phyloP scores from a whole-genome alignment of 345 rosid species.

The Pistacia vera region DNA sequence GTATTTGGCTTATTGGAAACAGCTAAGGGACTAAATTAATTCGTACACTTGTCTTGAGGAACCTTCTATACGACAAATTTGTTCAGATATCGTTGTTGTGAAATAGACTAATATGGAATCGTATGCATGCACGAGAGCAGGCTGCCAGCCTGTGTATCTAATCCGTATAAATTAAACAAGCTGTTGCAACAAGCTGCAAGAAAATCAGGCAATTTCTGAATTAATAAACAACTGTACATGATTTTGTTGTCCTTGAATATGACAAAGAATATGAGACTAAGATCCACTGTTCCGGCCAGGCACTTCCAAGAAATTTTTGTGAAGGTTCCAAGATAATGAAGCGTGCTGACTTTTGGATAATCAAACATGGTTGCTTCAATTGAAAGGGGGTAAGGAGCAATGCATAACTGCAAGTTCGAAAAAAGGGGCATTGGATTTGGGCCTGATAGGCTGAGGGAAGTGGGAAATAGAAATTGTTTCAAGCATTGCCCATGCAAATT shows the following conservation, averaged over 20 bases:
- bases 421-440: no score
- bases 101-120: constrained; percentile 8
- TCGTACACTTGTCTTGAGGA: constrained; percentile 12
- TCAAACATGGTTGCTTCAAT: not conserved
- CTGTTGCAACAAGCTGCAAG: not conserved
- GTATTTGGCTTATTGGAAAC: constrained; percentile 39
- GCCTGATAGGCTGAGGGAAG: no score
- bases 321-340: constrained; percentile 12
- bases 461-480: no score
- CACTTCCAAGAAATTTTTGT: constrained; percentile 12
- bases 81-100: constrained; percentile 21
- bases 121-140: constrained; percentile 34
- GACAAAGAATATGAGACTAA: constrained; percentile 14
- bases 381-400: no score
- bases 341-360: not conserved
- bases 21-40: constrained; percentile 22
- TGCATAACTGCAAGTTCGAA: no score
- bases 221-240: not conserved
- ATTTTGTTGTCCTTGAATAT: constrained; percentile 3
- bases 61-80: constrained; percentile 27
- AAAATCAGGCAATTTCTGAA: not conserved
- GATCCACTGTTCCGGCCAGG: constrained; percentile 5
- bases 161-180: constrained; percentile 15
- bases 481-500: no score
- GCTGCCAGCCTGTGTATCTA: constrained; percentile 31